phyloP scores from a whole-genome alignment of 176 grass and related monocot genomes.

The Avena sativa region DNA sequence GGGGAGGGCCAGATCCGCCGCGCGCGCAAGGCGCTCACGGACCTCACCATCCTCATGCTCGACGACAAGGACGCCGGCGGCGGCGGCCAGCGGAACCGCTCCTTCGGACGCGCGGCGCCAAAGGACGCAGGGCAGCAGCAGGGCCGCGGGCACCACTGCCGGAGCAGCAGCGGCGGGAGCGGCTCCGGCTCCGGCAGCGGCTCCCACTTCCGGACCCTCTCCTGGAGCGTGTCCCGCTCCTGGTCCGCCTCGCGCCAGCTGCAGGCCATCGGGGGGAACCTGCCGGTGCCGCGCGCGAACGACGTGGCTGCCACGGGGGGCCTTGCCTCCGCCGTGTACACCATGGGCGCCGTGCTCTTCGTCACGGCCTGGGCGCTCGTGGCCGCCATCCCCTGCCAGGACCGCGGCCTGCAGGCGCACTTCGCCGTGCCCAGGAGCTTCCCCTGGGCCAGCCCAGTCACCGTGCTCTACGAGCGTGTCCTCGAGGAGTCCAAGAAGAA shows the following conservation, averaged over 20 bases:
- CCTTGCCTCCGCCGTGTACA: conserved; percentile 63
- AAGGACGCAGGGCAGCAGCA: neutral
- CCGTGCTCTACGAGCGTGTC: conserved; percentile 66
- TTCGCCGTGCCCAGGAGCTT: conserved; percentile 68
- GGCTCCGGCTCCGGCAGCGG: conserved; percentile 45
- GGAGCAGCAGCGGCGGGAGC: conserved; percentile 63
- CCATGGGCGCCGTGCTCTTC: conserved; percentile 72
- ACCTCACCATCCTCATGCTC: conserved; percentile 96
- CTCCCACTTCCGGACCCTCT: conserved; percentile 71
- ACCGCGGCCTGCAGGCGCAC: conserved; percentile 76
- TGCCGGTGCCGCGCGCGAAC: conserved; percentile 60
- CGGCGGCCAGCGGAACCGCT: conserved; percentile 70
- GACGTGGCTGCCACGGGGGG: conserved; percentile 61
- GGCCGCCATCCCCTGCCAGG: conserved; percentile 88
- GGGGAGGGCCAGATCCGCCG: conserved; percentile 87
- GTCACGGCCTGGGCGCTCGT: conserved; percentile 72
- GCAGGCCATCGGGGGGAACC: conserved; percentile 73
- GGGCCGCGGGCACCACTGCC: conserved; percentile 58
- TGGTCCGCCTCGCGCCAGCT: conserved; percentile 97
- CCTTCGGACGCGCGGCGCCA: conserved; percentile 55
- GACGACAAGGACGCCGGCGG: conserved; percentile 70
- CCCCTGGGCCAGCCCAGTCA: conserved; percentile 56
- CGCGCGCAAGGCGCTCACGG: conserved; percentile 84
- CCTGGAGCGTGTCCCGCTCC: conserved; percentile 90
- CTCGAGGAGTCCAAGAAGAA: conserved; percentile 92